A percentile compares a stretch with the other conserved stretches of the same genome.
These are phyloP conservation scores for Beauveria scarabaeidicola DNA, from an alignment of 2,329 filamentous ascomycete genomes.

Conservation along the genomic window DNA sequence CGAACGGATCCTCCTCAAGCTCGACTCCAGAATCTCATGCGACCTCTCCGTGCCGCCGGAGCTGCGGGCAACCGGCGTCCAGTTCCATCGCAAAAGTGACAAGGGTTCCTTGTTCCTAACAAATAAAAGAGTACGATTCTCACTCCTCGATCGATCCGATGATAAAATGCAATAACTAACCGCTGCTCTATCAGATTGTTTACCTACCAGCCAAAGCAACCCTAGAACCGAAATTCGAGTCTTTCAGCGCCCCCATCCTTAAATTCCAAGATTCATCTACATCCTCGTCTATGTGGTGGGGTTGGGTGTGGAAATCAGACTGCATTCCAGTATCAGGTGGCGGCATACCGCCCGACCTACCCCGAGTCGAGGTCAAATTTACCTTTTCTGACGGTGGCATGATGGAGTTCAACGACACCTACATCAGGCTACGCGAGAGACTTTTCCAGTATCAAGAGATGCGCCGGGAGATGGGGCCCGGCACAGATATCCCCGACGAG, in stretches of 20 bases:
- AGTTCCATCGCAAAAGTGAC: conserved; percentile 63
- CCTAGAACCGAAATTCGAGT: conserved; percentile 56
- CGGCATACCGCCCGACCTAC: conserved; percentile 65
- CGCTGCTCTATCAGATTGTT: conserved; percentile 53
- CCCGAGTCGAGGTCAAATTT: conserved; percentile 70
- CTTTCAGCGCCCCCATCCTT: conserved; percentile 81
- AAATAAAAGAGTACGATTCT: conserved; percentile 64
- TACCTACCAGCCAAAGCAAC: conserved; percentile 72
- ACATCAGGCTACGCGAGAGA: conserved; percentile 76
- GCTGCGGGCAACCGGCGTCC: conserved; percentile 49
- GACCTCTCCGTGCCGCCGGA: conserved; percentile 64
- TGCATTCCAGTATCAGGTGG: conserved; percentile 77
- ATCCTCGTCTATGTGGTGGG: conserved; percentile 75
- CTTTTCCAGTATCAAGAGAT: conserved; percentile 73
- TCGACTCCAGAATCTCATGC: conserved; percentile 69
- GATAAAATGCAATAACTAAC: conserved; percentile 6
- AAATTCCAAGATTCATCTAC: conserved; percentile 82
- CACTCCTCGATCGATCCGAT: background rate
- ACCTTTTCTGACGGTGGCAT: conserved; percentile 95
- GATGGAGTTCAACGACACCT: conserved; percentile 77
- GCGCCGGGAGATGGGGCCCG: conserved; percentile 57
- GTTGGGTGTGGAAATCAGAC: conserved; percentile 79
- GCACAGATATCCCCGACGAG: conserved; percentile 65
- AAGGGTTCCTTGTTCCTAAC: conserved; percentile 73
- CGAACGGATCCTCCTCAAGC: conserved; percentile 74